Conservation (phyloP, 1,284 basidiomycete genomes). For the Sporisorium exsertum region DNA sequence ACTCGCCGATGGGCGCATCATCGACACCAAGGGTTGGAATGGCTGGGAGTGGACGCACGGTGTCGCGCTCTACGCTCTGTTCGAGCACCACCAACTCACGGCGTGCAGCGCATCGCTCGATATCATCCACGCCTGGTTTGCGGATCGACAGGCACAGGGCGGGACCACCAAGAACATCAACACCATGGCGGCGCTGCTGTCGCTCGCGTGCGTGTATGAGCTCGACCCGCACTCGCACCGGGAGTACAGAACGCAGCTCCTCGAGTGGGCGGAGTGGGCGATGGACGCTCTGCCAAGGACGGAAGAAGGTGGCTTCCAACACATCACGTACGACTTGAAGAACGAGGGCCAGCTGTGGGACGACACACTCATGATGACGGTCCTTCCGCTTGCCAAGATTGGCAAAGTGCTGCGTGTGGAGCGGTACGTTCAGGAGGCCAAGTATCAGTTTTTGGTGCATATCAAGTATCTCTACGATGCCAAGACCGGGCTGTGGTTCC, state of each 20-base stretch:
- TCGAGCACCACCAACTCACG: constrained; percentile 72
- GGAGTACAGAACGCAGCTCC: constrained; percentile 72
- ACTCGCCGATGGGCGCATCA: constrained; percentile 75
- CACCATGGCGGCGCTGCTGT: constrained; percentile 77
- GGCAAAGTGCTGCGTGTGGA: constrained; percentile 74
- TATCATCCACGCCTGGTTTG: constrained; percentile 75
- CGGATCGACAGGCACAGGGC: constrained; percentile 72
- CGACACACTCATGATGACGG: constrained; percentile 77
- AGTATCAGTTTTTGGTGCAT: constrained; percentile 75
- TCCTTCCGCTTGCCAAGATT: constrained; percentile 76
- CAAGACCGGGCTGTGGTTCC: constrained; percentile 74
- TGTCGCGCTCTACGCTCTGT: constrained; percentile 57
- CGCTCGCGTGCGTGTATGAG: constrained; percentile 74
- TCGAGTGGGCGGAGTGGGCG: constrained; percentile 78
- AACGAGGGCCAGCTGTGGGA: constrained; percentile 77
- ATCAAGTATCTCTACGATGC: constrained; percentile 74
- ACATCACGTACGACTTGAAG: constrained; percentile 74
- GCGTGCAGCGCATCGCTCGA: constrained; percentile 72
- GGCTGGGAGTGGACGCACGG: constrained; percentile 80
- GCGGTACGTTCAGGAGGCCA: constrained; percentile 76
- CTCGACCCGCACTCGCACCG: constrained; percentile 64
- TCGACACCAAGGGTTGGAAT: constrained; percentile 78
- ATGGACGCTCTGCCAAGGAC: constrained; percentile 76
- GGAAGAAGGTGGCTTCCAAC: constrained; percentile 76
- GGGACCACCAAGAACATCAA: constrained; percentile 79